These are phyloP conservation scores for Pelargonium exstipulatum DNA, from an alignment of 441 rosid species.

Conservation along the genomic window DNA sequence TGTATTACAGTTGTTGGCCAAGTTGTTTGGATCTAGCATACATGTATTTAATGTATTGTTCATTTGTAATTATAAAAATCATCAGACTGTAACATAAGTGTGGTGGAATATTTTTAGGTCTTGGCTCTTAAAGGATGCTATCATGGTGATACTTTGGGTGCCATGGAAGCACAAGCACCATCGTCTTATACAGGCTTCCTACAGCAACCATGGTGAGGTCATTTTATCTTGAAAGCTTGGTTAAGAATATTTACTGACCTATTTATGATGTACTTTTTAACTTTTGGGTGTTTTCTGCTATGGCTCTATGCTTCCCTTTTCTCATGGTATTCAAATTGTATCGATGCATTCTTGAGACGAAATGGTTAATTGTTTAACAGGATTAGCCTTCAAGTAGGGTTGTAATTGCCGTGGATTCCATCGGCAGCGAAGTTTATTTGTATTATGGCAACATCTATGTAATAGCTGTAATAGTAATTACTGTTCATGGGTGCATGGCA, in stretches of 20 bases:
- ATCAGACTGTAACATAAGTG: constrained; percentile 1
- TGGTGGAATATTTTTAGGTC: constrained; percentile 41
- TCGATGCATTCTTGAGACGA: neutral
- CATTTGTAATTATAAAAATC: neutral
- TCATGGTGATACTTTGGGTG: constrained; percentile 97
- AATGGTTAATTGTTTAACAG: too few relatives aligned
- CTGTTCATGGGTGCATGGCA: neutral
- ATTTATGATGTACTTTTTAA: neutral
- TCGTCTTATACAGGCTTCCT: constrained; percentile 81
- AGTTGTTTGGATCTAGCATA: neutral
- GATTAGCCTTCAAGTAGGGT: neutral
- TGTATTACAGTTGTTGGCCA: neutral
- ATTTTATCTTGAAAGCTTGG: constrained; percentile 14
- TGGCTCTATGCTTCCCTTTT: constrained; percentile 5
- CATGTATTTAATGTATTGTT: neutral
- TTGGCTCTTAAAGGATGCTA: constrained; percentile 87
- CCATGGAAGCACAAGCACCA: constrained; percentile 98
- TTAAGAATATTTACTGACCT: constrained; percentile 4
- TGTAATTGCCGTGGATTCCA: neutral
- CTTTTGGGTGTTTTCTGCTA: neutral
- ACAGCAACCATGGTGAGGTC: constrained; percentile 82
- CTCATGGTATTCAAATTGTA: neutral
- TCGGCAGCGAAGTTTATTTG: neutral
- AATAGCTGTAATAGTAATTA: neutral
- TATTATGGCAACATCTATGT: neutral